Conservation (phyloP, 495 filamentous ascomycete genomes). For the Viridothelium virens region DNA sequence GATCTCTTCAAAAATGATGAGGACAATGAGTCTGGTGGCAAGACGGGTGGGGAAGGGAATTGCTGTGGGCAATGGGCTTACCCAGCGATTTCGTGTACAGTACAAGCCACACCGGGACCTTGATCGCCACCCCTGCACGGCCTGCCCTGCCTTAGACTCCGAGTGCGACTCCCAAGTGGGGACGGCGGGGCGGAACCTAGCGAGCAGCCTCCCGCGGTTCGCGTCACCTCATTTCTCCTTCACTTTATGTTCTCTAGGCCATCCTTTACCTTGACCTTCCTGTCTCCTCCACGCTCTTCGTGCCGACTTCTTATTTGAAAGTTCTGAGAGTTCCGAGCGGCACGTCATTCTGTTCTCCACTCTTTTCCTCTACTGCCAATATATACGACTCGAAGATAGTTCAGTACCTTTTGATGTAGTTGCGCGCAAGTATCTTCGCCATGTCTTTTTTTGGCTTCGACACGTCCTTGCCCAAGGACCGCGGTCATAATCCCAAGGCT, state of each 20-base stretch:
- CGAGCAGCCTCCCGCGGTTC: not conserved
- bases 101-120: not conserved
- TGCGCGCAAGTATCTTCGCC: conserved; percentile 14
- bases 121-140: too few species aligned
- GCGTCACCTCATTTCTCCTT: not conserved
- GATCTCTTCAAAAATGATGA: not conserved
- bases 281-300: not conserved
- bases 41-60: not conserved
- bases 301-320: not conserved
- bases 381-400: too few species aligned
- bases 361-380: too few species aligned
- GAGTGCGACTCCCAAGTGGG: not conserved
- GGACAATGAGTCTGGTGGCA: not conserved
- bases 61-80: not conserved
- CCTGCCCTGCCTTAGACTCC: too few species aligned
- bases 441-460: conserved; percentile 92
- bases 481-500: conserved; percentile 44
- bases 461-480: conserved; percentile 54
- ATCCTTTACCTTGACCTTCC: not conserved
- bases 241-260: not conserved
- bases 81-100: not conserved
- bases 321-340: not conserved
- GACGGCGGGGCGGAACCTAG: not conserved
- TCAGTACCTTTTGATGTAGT: not conserved
- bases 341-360: too few species aligned